Percentiles rank a stretch among this genome's conserved stretches.
phyloP scores from a whole-genome alignment of 805 yeast species.

The Danielia oregonensis region DNA sequence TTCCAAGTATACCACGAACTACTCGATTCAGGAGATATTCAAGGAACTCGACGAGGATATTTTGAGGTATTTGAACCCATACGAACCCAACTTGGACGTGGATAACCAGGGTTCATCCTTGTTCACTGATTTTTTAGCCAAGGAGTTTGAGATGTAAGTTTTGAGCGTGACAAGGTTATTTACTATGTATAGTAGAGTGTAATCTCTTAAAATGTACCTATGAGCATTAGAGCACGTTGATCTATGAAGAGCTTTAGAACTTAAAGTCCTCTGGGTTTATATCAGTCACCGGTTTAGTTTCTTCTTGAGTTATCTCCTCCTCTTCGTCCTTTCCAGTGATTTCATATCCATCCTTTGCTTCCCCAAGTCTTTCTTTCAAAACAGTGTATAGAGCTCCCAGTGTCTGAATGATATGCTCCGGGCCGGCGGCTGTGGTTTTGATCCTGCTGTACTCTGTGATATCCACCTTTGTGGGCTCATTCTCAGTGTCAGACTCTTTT shows the following conservation, averaged over 20 bases:
- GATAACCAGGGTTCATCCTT: background rate
- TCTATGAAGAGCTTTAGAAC: too few species aligned
- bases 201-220: too few species aligned
- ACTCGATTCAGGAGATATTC: constrained; percentile 24
- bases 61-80: constrained; percentile 25
- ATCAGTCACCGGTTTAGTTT: background rate
- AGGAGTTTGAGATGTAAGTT: background rate
- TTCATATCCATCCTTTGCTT: constrained; percentile 1
- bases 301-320: background rate
- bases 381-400: constrained; percentile 10
- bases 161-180: background rate
- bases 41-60: constrained; percentile 30
- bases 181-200: background rate
- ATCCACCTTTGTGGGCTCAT: constrained; percentile 12
- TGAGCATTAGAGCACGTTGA: too few species aligned
- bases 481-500: constrained; percentile 3
- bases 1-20: constrained; percentile 3
- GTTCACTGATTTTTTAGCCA: constrained; percentile 1
- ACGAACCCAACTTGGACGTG: constrained; percentile 17
- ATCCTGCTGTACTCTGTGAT: constrained; percentile 11
- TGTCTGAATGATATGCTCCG: background rate
- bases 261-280: constrained; percentile 5
- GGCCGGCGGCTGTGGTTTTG: constrained; percentile 1
- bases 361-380: constrained; percentile 8
- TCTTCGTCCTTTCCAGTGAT: background rate